Base-by-base conservation (phyloP, 1,139 yeast genomes). In the Candida pseudocylindracea region DNA sequence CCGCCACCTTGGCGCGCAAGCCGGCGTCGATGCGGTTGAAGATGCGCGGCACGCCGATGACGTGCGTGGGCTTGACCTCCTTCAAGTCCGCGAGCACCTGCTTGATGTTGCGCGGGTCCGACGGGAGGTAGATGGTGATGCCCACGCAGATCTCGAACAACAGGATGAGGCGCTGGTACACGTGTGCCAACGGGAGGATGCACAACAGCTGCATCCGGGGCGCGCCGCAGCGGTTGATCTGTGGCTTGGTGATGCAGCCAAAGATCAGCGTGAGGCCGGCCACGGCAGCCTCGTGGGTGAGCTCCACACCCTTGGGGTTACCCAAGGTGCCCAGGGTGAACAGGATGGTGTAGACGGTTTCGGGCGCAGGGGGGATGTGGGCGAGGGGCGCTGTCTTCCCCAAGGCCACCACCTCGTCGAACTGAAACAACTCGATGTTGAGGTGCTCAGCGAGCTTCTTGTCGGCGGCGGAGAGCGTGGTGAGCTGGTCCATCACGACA, bases 51-150 rank as follows among this genome's bases (percentile, higher is more conserved):
- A 91, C 98, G 51, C 94, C 98, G 41, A 83, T 94, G 94, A 88
- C 80, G 42, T 88, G 56, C 8, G 94, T 78, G 38, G 99, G 99
- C 51, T 70, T 66, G 55, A 81, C 80, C 48, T 78, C 83, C 37
- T 67, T 67, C 57, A 88, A 68, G 51, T 88, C 99, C 44, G 95
- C 20, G 6, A 15, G 20, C 20, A 15, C 20, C 20, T 15, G 20
- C 10, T 8, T 25, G 30, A 50, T 41, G 2, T 63, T 60, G n/a
- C 59, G 54, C 1, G 61, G 51, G 10, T 57, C 55, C 42, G 61
- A 68, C 13, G 67, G 66, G 45, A 60, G 54, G 5, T 62, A 63
- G 30, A 62, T 41, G 8, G 54, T 46, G n/a, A 45, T 43, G 10
- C 68, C 61, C 29, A 39, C 31, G 29, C 51, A 41, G 11, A 36